Percentiles rank a stretch among this genome's conserved stretches.
phyloP scores from a whole-genome alignment of 768 basidiomycete species.

The Boletus insuetus region DNA sequence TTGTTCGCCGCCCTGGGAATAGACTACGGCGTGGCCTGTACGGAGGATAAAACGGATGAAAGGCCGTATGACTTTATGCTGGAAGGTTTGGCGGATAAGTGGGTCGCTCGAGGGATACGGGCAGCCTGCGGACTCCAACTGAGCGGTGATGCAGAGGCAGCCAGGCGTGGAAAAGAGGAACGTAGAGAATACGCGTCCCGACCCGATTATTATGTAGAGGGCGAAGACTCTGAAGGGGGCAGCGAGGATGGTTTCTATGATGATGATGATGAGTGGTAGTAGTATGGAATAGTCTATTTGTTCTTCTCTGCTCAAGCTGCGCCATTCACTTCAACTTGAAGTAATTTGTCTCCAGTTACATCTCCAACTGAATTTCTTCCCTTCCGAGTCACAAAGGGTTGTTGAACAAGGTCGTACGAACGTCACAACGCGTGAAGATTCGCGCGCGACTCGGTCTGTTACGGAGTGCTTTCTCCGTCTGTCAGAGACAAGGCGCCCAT shows the following conservation, averaged over 20 bases:
- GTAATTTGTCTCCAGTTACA: too few relatives aligned
- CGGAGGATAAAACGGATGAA: conserved; percentile 4
- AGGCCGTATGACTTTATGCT: background rate
- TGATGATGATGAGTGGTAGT: too few relatives aligned
- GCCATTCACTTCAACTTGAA: too few relatives aligned
- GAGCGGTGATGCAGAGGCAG: background rate
- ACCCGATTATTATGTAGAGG: background rate
- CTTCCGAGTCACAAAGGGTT: too few relatives aligned
- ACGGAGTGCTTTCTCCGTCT: too few relatives aligned
- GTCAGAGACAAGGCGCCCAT: too few relatives aligned
- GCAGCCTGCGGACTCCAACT: conserved; percentile 13
- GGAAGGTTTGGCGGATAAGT: conserved; percentile 13
- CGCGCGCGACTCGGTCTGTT: too few relatives aligned
- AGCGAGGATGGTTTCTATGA: background rate
- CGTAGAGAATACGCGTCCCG: background rate
- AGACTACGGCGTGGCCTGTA: conserved; percentile 9
- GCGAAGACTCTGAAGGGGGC: background rate
- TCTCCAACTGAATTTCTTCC: too few relatives aligned
- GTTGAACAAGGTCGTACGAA: too few relatives aligned
- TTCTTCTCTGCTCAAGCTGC: too few relatives aligned
- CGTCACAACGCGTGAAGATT: too few relatives aligned
- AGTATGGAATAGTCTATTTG: too few relatives aligned
- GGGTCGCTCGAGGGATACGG: conserved; percentile 12
- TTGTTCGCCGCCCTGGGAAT: conserved; percentile 11
- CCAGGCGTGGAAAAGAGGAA: background rate